These are phyloP conservation scores for Diplodia seriata DNA, from an alignment of 2,329 filamentous ascomycete genomes.

Conservation along the genomic window DNA sequence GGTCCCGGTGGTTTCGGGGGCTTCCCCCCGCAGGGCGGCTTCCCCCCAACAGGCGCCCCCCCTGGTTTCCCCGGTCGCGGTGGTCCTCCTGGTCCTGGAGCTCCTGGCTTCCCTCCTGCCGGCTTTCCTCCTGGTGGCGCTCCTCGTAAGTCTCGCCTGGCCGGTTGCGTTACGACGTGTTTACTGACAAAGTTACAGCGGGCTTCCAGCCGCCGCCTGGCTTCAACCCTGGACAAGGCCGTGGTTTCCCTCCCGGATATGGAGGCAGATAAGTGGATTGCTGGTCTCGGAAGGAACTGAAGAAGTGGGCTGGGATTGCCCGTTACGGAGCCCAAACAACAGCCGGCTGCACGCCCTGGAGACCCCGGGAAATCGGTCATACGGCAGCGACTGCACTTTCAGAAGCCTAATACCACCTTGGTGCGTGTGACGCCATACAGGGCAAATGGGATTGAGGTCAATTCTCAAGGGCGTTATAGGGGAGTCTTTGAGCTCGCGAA, in stretches of 20 bases:
- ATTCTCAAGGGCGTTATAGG: slow-evolving; percentile 20
- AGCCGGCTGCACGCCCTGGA: neutral
- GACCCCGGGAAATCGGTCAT: neutral
- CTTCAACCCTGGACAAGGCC: slow-evolving; percentile 69
- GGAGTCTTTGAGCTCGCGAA: slow-evolving; percentile 14
- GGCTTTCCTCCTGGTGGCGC: slow-evolving; percentile 44
- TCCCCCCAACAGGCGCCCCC: slow-evolving; percentile 53
- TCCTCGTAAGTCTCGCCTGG: slow-evolving; percentile 43
- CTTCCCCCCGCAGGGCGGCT: slow-evolving; percentile 60
- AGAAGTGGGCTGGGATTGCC: neutral
- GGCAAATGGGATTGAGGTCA: slow-evolving; percentile 6
- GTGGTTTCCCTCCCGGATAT: slow-evolving; percentile 56
- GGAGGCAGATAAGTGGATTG: slow-evolving; percentile 18
- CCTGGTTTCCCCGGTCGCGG: slow-evolving; percentile 42
- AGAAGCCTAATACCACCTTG: slow-evolving; percentile 1
- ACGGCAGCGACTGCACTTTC: slow-evolving; percentile 1
- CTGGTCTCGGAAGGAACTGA: neutral
- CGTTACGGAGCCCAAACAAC: neutral
- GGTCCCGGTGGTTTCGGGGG: slow-evolving; percentile 67
- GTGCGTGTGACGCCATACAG: slow-evolving; percentile 1
- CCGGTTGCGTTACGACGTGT: neutral
- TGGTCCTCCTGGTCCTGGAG: slow-evolving; percentile 45
- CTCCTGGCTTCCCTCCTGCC: slow-evolving; percentile 36
- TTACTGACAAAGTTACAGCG: slow-evolving; percentile 37
- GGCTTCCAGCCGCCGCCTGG: slow-evolving; percentile 63